phyloP scores from a whole-genome alignment of 73 alveolate genomes.

The Paramecium caudatum region DNA sequence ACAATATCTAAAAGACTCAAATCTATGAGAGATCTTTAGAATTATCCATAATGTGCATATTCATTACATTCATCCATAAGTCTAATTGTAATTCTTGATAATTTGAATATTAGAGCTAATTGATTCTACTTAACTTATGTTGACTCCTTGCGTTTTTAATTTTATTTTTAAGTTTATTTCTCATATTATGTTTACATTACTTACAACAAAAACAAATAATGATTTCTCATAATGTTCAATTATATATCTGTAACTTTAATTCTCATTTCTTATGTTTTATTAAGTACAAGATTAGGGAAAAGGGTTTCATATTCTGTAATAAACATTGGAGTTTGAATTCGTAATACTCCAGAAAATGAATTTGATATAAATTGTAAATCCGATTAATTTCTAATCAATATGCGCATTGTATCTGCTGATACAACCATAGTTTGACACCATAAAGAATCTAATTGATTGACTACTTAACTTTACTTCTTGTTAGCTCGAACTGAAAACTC shows the following conservation, averaged over 20 bases:
- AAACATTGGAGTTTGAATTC: slow-evolving; percentile 7
- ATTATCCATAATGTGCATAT: background rate
- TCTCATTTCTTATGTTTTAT: slow-evolving; percentile 33
- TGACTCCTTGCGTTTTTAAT: background rate
- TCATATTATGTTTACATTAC: slow-evolving; percentile 35
- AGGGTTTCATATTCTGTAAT: slow-evolving; percentile 40
- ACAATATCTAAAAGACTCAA: slow-evolving; percentile 1
- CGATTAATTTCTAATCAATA: background rate
- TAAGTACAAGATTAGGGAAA: slow-evolving; percentile 4
- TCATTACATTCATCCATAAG: slow-evolving; percentile 23
- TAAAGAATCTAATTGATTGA: background rate
- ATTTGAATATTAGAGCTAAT: background rate
- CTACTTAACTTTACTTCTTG: slow-evolving; percentile 37
- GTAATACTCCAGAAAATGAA: slow-evolving; percentile 21
- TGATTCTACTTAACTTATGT: background rate
- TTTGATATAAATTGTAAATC: background rate
- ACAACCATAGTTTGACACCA: slow-evolving; percentile 50
- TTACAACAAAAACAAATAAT: slow-evolving; percentile 15
- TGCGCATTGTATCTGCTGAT: slow-evolving; percentile 44
- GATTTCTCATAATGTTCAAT: slow-evolving; percentile 2
- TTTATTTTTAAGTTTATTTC: background rate
- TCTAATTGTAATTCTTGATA: background rate
- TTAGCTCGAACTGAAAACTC: background rate
- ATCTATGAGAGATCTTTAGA: background rate
- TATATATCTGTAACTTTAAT: background rate